Percentiles rank a stretch among this genome's conserved stretches.
These are phyloP conservation scores for Microbotryomycetes sp. DNA, from an alignment of 1,284 basidiomycete species.

Conservation along the genomic window DNA sequence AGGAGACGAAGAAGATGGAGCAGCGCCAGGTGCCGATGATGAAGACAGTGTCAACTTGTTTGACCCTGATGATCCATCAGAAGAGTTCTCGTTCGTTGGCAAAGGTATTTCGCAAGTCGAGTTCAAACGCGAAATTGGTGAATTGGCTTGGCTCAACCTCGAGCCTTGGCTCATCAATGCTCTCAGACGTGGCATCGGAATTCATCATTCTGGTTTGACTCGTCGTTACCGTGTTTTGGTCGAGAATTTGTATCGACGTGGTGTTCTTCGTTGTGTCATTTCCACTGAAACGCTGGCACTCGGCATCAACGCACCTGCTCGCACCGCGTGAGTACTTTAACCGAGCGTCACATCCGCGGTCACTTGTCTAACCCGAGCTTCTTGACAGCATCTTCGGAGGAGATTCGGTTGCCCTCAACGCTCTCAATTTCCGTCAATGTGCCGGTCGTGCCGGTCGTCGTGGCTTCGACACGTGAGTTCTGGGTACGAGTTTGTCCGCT, in stretches of 20 bases:
- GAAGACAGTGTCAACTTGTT: conserved; percentile 44
- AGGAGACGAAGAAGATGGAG: conserved; percentile 41
- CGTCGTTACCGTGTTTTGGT: conserved; percentile 55
- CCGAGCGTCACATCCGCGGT: background rate
- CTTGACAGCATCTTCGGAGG: conserved; percentile 52
- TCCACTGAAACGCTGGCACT: conserved; percentile 62
- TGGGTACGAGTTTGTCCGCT: background rate
- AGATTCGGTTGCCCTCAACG: conserved; percentile 59
- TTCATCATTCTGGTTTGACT: conserved; percentile 65
- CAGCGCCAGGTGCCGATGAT: conserved; percentile 29
- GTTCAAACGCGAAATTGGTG: conserved; percentile 48
- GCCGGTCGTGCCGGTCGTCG: conserved; percentile 61
- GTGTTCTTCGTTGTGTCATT: conserved; percentile 58
- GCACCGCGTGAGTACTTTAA: conserved; percentile 45
- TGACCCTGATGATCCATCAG: conserved; percentile 53
- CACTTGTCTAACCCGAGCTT: background rate
- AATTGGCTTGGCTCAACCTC: conserved; percentile 44
- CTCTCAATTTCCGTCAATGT: conserved; percentile 64
- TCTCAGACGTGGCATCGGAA: conserved; percentile 55
- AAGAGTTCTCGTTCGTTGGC: conserved; percentile 56
- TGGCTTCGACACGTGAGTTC: conserved; percentile 53
- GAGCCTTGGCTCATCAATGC: conserved; percentile 46
- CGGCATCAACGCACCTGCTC: conserved; percentile 65
- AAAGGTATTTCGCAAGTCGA: conserved; percentile 48
- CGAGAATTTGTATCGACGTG: conserved; percentile 55